phyloP scores from a whole-genome alignment of 108 stramenopile species.

The Aurantiochytrium sp. region DNA sequence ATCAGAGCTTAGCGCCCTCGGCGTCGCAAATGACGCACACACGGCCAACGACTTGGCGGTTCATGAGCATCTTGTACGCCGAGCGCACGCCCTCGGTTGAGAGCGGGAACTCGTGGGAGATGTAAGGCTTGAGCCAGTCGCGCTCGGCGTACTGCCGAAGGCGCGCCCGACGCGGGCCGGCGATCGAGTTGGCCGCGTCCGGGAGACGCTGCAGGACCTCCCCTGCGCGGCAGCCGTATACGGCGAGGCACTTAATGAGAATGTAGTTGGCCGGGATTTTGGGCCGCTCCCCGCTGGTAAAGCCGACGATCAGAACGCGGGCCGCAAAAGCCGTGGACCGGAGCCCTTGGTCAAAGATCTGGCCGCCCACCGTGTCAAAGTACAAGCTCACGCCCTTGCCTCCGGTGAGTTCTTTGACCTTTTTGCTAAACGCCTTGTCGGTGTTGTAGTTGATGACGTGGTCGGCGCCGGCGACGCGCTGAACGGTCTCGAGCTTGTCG shows the following conservation, averaged over 20 bases:
- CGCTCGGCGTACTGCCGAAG: background rate
- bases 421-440: background rate
- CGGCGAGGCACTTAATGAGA: conserved; percentile 7
- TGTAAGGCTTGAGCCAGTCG: background rate
- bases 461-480: conserved; percentile 12
- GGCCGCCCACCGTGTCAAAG: conserved; percentile 19
- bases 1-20: too few species aligned
- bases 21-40: background rate
- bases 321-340: background rate
- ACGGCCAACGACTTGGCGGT: conserved; percentile 5
- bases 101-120: background rate
- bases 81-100: background rate
- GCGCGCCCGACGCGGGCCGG: background rate
- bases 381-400: background rate
- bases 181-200: background rate
- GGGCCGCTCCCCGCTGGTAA: background rate
- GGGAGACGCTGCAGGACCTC: background rate
- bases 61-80: background rate
- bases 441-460: conserved; percentile 16
- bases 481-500: background rate
- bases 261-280: conserved; percentile 7
- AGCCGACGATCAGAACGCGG: background rate
- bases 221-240: background rate
- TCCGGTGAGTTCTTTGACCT: background rate
- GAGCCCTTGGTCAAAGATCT: background rate